phyloP scores from a whole-genome alignment of 108 stramenopile species.

The Skeletonema grethae region DNA sequence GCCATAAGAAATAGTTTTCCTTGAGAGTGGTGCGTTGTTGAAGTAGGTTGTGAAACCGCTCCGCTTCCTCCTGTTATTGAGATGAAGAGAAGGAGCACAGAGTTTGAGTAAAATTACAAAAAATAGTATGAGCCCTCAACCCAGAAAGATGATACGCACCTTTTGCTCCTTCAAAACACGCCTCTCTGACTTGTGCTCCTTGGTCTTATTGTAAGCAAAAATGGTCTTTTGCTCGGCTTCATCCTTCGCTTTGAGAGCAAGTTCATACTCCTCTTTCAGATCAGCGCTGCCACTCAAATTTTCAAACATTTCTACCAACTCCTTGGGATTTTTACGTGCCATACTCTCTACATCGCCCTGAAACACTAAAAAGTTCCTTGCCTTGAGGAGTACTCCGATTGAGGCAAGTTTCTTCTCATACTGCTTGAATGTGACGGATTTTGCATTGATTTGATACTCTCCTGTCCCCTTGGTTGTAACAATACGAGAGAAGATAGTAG shows the following conservation, averaged over 20 bases:
- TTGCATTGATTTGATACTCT: conserved; percentile 87
- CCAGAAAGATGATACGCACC: conserved; percentile 14
- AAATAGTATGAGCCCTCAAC: not conserved
- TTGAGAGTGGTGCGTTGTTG: conserved; percentile 69
- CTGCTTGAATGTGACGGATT: conserved; percentile 71
- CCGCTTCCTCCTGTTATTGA: conserved; percentile 75
- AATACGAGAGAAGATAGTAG: conserved; percentile 81
- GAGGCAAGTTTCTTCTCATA: conserved; percentile 85
- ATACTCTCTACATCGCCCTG: conserved; percentile 98
- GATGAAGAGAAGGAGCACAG: not conserved
- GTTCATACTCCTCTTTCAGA: conserved; percentile 84
- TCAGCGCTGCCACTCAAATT: conserved; percentile 87
- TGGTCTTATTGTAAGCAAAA: conserved; percentile 89
- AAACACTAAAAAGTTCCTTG: conserved; percentile 99
- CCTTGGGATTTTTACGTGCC: conserved; percentile 90
- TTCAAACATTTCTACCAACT: conserved; percentile 95
- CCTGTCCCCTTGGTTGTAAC: conserved; percentile 84
- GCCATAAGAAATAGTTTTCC: conserved; percentile 92
- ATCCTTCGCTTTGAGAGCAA: conserved; percentile 77
- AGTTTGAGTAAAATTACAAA: not conserved
- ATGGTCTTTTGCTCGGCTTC: conserved; percentile 86
- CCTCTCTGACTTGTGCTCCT: conserved; percentile 86
- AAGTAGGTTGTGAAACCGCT: conserved; percentile 75
- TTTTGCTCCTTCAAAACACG: conserved; percentile 95
- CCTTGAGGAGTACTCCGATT: conserved; percentile 97